Percentiles rank a stretch among this genome's conserved stretches.
phyloP scores from a whole-genome alignment of 179 eudicot genomes.

The Heliamphora pulchella region DNA sequence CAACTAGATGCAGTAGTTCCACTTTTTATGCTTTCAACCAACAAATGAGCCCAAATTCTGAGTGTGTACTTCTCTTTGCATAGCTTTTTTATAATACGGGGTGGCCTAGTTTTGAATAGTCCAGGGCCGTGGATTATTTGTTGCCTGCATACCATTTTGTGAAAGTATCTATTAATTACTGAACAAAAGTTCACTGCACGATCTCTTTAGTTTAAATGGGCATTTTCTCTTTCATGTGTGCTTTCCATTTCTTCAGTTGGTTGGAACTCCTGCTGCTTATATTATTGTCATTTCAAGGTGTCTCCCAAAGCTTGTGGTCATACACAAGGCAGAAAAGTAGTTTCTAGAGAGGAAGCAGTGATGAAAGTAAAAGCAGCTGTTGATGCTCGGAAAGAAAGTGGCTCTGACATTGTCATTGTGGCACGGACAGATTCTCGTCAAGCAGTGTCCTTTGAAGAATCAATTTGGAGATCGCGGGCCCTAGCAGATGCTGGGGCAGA shows the following conservation, averaged over 20 bases:
- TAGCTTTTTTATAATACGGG: not conserved
- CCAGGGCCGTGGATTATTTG: not conserved
- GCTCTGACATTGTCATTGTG: conserved; percentile 85
- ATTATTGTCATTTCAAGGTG: conserved; percentile 41
- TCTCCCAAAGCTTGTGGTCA: conserved; percentile 99
- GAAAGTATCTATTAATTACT: not conserved
- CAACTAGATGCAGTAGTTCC: not conserved
- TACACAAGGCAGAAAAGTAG: conserved; percentile 84
- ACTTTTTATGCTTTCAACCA: not conserved
- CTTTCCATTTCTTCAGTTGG: not conserved
- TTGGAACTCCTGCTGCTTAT: conserved; percentile 17
- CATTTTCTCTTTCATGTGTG: not conserved
- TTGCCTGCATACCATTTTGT: not conserved
- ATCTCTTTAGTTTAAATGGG: not conserved
- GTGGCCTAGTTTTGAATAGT: not conserved
- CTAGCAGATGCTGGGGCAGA: conserved; percentile 95
- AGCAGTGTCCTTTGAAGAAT: conserved; percentile 79
- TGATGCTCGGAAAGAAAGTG: conserved; percentile 86
- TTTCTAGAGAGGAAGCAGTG: conserved; percentile 82
- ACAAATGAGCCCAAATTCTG: not conserved
- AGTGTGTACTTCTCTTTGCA: not conserved
- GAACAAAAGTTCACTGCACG: not conserved
- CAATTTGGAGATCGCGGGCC: conserved; percentile 79
- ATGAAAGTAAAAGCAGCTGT: conserved; percentile 92
- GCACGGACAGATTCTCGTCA: conserved; percentile 97